Conservation (phyloP, 495 filamentous ascomycete genomes). For the Penicillium paxilli region DNA sequence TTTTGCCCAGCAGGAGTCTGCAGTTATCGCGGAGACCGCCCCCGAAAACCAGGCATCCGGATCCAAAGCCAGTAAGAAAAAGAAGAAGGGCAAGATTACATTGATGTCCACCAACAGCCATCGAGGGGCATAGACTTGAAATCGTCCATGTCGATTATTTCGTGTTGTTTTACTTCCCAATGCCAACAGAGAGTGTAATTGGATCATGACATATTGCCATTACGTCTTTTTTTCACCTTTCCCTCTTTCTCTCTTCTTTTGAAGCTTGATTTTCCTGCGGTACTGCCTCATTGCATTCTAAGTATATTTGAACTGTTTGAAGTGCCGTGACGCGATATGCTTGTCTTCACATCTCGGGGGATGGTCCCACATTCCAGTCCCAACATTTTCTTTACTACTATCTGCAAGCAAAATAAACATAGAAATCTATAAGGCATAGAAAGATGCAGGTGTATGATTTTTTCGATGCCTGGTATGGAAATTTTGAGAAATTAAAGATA, state of each 20-base stretch:
- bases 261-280: not conserved
- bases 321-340: not conserved
- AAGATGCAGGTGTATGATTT: not conserved
- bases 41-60: slow-evolving; percentile 26
- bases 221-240: not conserved
- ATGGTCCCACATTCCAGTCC: slow-evolving; percentile 17
- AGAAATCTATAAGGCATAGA: slow-evolving; percentile 1
- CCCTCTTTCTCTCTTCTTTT: too few relatives aligned
- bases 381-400: slow-evolving; percentile 18
- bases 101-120: slow-evolving; percentile 85
- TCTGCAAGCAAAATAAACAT: slow-evolving; percentile 12
- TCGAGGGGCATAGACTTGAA: slow-evolving; percentile 55
- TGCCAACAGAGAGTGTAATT: not conserved
- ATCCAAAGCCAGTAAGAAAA: slow-evolving; percentile 54
- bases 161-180: not conserved
- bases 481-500: too few relatives aligned
- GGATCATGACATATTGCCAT: not conserved
- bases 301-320: not conserved
- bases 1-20: slow-evolving; percentile 47
- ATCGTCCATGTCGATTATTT: not conserved
- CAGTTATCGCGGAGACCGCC: slow-evolving; percentile 37
- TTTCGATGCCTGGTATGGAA: not conserved
- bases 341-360: not conserved
- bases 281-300: not conserved
- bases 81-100: slow-evolving; percentile 92